Base-by-base conservation (phyloP, 306 rosid genomes). In the Vigna radiata region DNA sequence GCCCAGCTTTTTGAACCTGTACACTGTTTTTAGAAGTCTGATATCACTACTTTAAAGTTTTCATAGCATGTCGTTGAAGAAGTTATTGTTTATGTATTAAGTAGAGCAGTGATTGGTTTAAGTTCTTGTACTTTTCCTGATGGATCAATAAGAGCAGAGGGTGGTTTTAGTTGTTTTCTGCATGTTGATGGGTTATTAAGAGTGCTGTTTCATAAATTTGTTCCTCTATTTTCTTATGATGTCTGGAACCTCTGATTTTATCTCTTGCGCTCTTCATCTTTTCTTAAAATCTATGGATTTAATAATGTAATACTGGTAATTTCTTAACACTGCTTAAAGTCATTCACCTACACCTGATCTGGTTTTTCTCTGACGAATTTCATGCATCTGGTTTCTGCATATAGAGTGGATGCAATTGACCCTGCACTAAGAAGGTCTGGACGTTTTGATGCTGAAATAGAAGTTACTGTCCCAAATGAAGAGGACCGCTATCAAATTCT, bases 391-490 rank as follows among this genome's bases (percentile, higher is more conserved):
- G 68, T 77, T 73, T 83, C 1, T 61, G 19, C 78, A 5, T 80
- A 16, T 82, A 90, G 98, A 80, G 91, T 86, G 76, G 95, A 90
- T 83, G 95, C 91, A 62, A 84, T 95, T 9, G 98, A 95, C 79
- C 98, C 97, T 75, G 95, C 96, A 46, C 81, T 92, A 59, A 88
- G 98, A 86, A 86, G 98, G 83, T 81, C 80, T 39, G 98, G 98
- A 29, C 97, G 93, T 72, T 92, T 95, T 88, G 97, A 90, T 84
- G 80, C 88, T 81, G 98, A 95, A 83, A 82, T 89, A 73, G 98
- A 92, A 88, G 96, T 95, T 54, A 81, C 96, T 55, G 87, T 89
- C 21, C 98, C 97, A 73, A 83, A 80, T 56, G 93, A 90, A 84
- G 90, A 88, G 69, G 98, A 92, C 56, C 95, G 93, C 29, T 81